Evolutionary conservation across 2,329 filamentous ascomycete genomes (phyloP), one percentile per base, ranked within the genome.

Genomic region (Aulographum hederae): DNA sequence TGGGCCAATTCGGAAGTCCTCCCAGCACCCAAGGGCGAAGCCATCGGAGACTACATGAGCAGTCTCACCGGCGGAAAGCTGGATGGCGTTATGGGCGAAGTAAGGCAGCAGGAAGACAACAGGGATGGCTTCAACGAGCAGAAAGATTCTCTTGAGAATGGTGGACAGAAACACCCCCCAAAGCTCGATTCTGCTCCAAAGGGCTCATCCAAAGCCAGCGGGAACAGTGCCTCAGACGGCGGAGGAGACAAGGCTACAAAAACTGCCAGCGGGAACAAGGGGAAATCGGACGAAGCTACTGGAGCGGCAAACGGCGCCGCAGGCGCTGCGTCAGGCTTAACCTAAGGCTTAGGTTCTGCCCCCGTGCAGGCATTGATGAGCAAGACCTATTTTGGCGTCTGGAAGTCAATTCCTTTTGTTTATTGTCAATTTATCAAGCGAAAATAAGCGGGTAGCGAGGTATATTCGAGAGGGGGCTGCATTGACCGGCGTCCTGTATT

Each of bases 31-130:
- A 43, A 48, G 14, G 48, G 50, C 6, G 37, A 42, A 5, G 43
- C 51, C 0, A 52, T 58, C 23, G 55, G 55, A n/a, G 53, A 58
- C 34, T 51, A 50, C 34, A 39, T 59, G 13, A 57, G 58, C 33
- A 42, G 34, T 14, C 37, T 57, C 6, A 56, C 51, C 1, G 54
- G 55, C 6, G 54, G 55, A 16, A 41, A 50, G 18, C 42, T 54
- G 29, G 39, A 42, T 30, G 53, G 47, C 34, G 39, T 56, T 29
- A 50, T 50, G 41, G 46, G 49, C 18, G 40, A 40, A 4, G 33
- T 32, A 3, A 26, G 39, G 20, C 33, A 34, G 21, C 30, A 37
- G 25, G 29, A 29, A 4, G 21, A 17, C 26, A 6, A 6, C n/a
- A 17, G 8, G 26, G 13, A 28, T 6, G 6, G 13, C 8, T 6